Conservation (phyloP, 2,329 filamentous ascomycete species). For the Beauveria medogensis region DNA sequence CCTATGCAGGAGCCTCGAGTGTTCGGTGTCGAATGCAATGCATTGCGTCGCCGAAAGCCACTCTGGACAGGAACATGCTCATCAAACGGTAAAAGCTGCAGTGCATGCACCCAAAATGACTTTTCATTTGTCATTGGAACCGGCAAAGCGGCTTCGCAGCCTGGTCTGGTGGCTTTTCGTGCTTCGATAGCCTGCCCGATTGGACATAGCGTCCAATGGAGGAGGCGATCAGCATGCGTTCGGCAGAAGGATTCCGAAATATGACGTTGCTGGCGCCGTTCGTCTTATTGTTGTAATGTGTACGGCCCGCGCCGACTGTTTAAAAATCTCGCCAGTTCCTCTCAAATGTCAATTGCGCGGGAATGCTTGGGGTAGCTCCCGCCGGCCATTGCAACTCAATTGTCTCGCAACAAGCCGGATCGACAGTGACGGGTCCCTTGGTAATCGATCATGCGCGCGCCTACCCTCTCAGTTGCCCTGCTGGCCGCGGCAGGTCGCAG, state of each 20-base stretch:
- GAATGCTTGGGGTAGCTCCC: not conserved
- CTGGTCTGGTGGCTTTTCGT: not conserved
- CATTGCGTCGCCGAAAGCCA: not conserved
- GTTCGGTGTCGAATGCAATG: too few species aligned
- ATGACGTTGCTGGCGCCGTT: not conserved
- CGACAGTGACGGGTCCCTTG: not conserved
- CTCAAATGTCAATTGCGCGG: not conserved
- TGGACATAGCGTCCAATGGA: not conserved
- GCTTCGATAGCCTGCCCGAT: not conserved
- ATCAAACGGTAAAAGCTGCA: not conserved
- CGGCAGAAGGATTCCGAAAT: conserved; percentile 1
- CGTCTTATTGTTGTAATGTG: too few species aligned
- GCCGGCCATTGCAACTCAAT: not conserved
- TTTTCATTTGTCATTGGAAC: not conserved
- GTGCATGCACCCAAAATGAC: not conserved
- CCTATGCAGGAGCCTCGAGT: too few species aligned
- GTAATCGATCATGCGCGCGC: not conserved
- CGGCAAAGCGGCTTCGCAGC: not conserved
- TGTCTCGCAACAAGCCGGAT: not conserved
- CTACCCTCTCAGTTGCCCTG: not conserved
- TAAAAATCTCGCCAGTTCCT: not conserved
- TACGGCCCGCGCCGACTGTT: not conserved
- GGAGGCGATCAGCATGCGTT: not conserved
- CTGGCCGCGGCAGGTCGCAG: not conserved
- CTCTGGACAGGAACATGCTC: not conserved